Evolutionary conservation across 2,329 filamentous ascomycete species (phyloP), one percentile per base, ranked within the genome.

Genomic region (Penicillium psychrosexuale): DNA sequence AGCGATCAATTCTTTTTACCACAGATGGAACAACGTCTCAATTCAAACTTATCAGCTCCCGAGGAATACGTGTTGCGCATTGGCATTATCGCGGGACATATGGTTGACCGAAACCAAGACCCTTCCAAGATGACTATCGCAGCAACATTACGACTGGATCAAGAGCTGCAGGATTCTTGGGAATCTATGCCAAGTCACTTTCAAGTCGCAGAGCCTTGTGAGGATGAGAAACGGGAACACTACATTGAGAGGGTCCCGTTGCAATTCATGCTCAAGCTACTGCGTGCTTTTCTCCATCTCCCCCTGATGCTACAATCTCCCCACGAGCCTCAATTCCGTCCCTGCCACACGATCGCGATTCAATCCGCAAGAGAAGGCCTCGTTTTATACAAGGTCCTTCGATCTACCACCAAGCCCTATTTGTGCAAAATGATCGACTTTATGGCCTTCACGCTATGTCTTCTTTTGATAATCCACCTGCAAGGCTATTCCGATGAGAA

Each of bases 381-480:
- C 24, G 54, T 58, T 15, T 58, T 69, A 11, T 80, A 78, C 57
- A 68, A 67, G 17, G 64, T 62, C 13, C 55, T 77, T 6, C 69
- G 75, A 49, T 62, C 63, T 19, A 64, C 57, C 30, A 62, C 62
- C 15, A 67, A 66, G 12, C 65, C 72, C 6, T 72, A 75, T 45
- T 63, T 75, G 9, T 79, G 78, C 65, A 78, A 79, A 42, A 58
- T 79, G 34, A 68, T 77, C 44, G 79, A 82, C 56, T 81, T 81
- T 47, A 67, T 76, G 48, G 73, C 72, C 2, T 81, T 81, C 57
- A 78, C 70, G 1, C 72, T 75, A 4, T 72, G 76, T 13, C 72
- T 80, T 60, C 66, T 80, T 1, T 59, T 82, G 5, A 62, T 77
- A 3, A 64, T 79, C 33, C 74, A 79, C 49, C 59, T 79, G 13